Evolutionary conservation across 306 rosid species (phyloP).

Genomic region (Rosa multiflora): DNA sequence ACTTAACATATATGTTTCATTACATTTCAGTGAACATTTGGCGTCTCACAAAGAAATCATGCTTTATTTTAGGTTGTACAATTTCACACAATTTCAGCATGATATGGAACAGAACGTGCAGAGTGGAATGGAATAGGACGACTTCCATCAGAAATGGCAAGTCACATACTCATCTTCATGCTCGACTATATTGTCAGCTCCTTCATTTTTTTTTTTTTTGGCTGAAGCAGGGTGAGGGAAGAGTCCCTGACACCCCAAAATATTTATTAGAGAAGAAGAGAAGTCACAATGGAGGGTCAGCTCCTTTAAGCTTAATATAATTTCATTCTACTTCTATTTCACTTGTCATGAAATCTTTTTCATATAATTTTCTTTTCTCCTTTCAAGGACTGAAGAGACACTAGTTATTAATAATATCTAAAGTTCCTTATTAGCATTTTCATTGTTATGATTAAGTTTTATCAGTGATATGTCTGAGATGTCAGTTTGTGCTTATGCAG

Average conservation of each 20-base stretch:
- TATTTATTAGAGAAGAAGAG: too few species aligned
- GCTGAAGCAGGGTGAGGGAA: too few species aligned
- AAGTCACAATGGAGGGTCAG: too few species aligned
- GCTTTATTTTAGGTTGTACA: constrained; percentile 19
- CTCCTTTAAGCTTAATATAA: neutral
- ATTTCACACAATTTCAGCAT: constrained; percentile 25
- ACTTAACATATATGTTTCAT: constrained; percentile 23
- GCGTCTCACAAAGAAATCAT: constrained; percentile 63
- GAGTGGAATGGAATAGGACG: constrained; percentile 32
- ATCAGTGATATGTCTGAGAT: constrained; percentile 5
- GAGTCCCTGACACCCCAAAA: too few species aligned
- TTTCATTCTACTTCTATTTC: neutral
- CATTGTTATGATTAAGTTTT: constrained; percentile 6
- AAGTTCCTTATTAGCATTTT: neutral
- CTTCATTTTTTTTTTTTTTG: too few species aligned
- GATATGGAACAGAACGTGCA: constrained; percentile 57
- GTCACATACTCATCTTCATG: constrained; percentile 8
- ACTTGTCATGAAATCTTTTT: neutral
- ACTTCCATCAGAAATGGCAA: constrained; percentile 55
- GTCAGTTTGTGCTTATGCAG: constrained; percentile 42
- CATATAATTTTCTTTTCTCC: neutral
- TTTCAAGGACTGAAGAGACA: neutral
- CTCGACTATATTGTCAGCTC: neutral
- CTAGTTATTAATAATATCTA: neutral
- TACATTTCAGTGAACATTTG: constrained; percentile 49